Conservation (phyloP, 2,329 filamentous ascomycete genomes). For the Chrysoporthe austroafricana region DNA sequence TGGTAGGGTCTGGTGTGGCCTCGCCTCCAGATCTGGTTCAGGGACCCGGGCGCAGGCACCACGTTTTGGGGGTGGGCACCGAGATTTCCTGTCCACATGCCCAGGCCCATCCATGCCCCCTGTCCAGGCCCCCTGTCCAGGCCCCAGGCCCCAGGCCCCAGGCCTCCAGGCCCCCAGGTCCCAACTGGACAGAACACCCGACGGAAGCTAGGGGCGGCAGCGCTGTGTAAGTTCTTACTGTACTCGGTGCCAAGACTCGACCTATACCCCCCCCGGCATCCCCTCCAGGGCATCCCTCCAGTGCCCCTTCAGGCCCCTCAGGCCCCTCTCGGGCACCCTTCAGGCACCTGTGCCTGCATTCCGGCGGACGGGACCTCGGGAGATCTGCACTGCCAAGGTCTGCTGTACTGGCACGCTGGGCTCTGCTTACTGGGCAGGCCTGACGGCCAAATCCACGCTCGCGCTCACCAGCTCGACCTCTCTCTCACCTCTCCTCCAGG, state of each 20-base stretch:
- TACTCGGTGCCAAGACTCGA: too few relatives aligned
- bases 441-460: neutral
- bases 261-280: too few relatives aligned
- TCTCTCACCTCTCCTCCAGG: neutral
- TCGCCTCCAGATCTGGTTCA: neutral
- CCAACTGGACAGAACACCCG: neutral
- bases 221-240: too few relatives aligned
- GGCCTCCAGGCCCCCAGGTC: too few relatives aligned
- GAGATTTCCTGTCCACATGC: neutral
- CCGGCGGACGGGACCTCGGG: slow-evolving; percentile 1
- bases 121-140: too few relatives aligned
- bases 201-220: neutral
- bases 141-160: neutral
- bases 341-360: slow-evolving; percentile 1
- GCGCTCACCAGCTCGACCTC: too few relatives aligned
- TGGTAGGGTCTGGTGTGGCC: neutral
- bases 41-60: neutral
- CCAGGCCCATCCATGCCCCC: too few relatives aligned
- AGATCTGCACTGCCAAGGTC: neutral
- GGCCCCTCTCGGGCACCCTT: neutral
- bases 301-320: neutral
- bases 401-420: neutral
- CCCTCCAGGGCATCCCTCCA: too few relatives aligned
- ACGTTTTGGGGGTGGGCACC: neutral
- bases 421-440: neutral